phyloP scores from a whole-genome alignment of 2,329 filamentous ascomycete species.

The Fusarium buxicola region DNA sequence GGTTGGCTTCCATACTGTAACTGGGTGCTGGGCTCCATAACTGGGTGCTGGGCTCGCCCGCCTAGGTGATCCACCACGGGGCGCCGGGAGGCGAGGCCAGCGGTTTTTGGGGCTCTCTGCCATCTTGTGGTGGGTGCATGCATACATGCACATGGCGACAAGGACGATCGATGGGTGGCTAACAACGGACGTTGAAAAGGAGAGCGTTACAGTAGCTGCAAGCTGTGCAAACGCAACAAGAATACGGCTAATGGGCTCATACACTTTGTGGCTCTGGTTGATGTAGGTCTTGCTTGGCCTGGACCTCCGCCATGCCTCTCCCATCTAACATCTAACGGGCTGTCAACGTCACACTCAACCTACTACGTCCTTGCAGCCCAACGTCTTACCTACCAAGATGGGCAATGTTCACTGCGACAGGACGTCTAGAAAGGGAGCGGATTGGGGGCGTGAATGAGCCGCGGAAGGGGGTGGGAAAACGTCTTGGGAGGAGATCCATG shows the following conservation, averaged over 20 bases:
- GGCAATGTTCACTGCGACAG: constrained; percentile 23
- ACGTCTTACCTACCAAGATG: constrained; percentile 24
- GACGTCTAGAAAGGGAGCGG: constrained; percentile 27
- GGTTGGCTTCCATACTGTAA: constrained; percentile 30
- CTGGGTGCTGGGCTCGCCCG: constrained; percentile 34
- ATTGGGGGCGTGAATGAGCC: constrained; percentile 13
- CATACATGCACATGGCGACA: constrained; percentile 20
- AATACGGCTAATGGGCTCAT: constrained; percentile 3
- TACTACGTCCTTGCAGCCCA: constrained; percentile 19
- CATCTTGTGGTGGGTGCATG: constrained; percentile 15
- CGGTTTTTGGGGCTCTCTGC: constrained; percentile 16
- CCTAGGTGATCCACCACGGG: constrained; percentile 29
- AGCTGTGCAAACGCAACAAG: constrained; percentile 2
- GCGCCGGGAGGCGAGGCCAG: constrained; percentile 25
- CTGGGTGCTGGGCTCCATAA: constrained; percentile 32
- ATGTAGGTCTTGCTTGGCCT: constrained; percentile 1
- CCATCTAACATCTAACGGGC: constrained; percentile 10
- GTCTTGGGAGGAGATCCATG: constrained; percentile 16
- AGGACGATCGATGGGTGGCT: constrained; percentile 14
- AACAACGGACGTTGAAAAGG: constrained; percentile 18
- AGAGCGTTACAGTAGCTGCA: constrained; percentile 10
- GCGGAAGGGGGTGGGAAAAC: constrained; percentile 23
- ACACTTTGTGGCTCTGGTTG: constrained; percentile 6
- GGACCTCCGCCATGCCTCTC: constrained; percentile 1
- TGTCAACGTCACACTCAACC: constrained; percentile 29